Conservation (phyloP, 352 stramenopile genomes). For the Pythium biforme region DNA sequence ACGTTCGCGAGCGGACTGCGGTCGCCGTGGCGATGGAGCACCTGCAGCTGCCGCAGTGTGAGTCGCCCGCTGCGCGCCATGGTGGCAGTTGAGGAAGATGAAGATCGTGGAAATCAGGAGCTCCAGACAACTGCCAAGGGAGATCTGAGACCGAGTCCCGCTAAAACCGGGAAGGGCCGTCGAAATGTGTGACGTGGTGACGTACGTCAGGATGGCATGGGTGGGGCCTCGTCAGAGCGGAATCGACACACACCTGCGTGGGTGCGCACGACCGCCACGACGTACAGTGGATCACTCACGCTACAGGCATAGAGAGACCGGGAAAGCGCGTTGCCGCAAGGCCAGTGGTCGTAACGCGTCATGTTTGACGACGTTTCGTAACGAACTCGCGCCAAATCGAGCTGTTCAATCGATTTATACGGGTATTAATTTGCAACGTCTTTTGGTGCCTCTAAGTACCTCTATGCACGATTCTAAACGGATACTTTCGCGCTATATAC, state of each 20-base stretch:
- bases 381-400: slow-evolving; percentile 14
- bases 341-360: not conserved
- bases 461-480: no score
- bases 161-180: slow-evolving; percentile 7
- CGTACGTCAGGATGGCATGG: no score
- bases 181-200: not conserved
- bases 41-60: slow-evolving; percentile 68
- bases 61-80: slow-evolving; percentile 6
- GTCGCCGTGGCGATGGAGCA: slow-evolving; percentile 80
- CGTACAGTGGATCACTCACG: no score
- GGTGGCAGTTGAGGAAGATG: not conserved
- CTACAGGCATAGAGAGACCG: no score
- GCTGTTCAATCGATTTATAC: not conserved
- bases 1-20: slow-evolving; percentile 76
- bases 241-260: no score
- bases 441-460: no score
- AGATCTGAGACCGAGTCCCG: not conserved
- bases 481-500: no score
- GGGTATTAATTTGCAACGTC: no score
- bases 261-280: no score
- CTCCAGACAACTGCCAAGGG: not conserved
- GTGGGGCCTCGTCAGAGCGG: no score
- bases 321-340: no score
- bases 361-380: slow-evolving; percentile 21
- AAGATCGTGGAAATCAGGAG: not conserved